Evolutionary conservation across 2,329 filamentous ascomycete species (phyloP).

Genomic region (Zasmidium angulare): DNA sequence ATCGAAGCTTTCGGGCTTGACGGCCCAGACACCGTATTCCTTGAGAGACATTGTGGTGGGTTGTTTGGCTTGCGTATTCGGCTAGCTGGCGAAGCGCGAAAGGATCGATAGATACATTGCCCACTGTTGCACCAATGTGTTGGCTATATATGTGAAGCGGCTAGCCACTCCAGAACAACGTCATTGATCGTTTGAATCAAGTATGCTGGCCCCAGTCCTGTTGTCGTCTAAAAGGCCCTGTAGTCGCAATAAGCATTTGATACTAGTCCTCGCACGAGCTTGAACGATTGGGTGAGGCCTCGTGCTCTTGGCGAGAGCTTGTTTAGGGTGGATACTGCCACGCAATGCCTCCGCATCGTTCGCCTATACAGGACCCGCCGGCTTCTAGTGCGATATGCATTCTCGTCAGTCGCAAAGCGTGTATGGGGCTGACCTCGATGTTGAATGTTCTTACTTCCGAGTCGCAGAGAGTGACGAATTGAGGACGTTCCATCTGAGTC

Average conservation of each 20-base stretch:
- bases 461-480: too few relatives aligned
- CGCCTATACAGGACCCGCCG: too few relatives aligned
- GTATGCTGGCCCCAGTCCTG: neutral
- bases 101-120: too few relatives aligned
- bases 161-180: neutral
- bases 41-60: neutral
- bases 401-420: too few relatives aligned
- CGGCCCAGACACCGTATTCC: slow-evolving; percentile 10
- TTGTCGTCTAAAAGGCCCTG: neutral
- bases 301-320: neutral
- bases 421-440: too few relatives aligned
- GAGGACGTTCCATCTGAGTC: too few relatives aligned
- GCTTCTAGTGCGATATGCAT: too few relatives aligned
- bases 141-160: neutral
- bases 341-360: neutral
- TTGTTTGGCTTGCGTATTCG: neutral
- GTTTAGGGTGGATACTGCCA: neutral
- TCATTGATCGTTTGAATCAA: neutral
- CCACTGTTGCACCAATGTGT: neutral
- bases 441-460: too few relatives aligned
- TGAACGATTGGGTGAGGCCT: neutral
- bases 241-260: neutral
- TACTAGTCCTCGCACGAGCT: neutral
- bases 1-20: slow-evolving; percentile 7
- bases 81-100: too few relatives aligned